Conservation (phyloP, 2,329 filamentous ascomycete genomes). For the Madurella mycetomatis region DNA sequence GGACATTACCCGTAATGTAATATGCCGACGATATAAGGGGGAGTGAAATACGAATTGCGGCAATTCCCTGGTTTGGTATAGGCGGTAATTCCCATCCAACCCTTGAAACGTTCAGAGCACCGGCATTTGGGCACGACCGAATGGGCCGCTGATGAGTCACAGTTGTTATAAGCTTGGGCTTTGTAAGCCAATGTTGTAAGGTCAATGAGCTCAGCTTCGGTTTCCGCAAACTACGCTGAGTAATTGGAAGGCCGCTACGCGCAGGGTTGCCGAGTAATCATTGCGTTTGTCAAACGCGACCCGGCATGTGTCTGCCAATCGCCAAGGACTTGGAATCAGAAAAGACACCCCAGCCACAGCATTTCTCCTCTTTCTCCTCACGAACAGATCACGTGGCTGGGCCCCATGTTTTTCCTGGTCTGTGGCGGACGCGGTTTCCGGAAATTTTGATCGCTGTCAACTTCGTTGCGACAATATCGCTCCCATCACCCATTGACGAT, state of each 20-base stretch:
- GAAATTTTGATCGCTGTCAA: slow-evolving; percentile 25
- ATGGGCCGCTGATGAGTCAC: no score
- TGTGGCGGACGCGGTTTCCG: slow-evolving; percentile 21
- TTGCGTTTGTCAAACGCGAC: neutral
- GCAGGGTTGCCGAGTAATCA: no score
- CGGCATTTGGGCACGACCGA: no score
- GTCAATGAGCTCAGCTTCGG: neutral
- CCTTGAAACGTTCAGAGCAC: no score
- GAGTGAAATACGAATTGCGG: neutral
- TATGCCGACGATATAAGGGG: neutral
- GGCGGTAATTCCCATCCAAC: no score
- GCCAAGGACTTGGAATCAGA: neutral
- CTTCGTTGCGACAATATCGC: slow-evolving; percentile 23
- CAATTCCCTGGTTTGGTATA: no score
- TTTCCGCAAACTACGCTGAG: no score
- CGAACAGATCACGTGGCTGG: slow-evolving; percentile 26
- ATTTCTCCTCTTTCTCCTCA: slow-evolving; percentile 12
- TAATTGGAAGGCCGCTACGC: no score
- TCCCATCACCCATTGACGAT: slow-evolving; percentile 26
- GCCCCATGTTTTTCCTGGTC: slow-evolving; percentile 8
- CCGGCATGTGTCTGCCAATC: neutral
- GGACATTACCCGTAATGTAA: slow-evolving; percentile 1
- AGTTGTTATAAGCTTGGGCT: neutral
- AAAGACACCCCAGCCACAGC: slow-evolving; percentile 17
- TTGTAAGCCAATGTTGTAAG: neutral